Percentiles rank a stretch among this genome's conserved stretches.
phyloP scores from a whole-genome alignment of 495 filamentous ascomycete genomes.

The Penicillium bovifimosum region DNA sequence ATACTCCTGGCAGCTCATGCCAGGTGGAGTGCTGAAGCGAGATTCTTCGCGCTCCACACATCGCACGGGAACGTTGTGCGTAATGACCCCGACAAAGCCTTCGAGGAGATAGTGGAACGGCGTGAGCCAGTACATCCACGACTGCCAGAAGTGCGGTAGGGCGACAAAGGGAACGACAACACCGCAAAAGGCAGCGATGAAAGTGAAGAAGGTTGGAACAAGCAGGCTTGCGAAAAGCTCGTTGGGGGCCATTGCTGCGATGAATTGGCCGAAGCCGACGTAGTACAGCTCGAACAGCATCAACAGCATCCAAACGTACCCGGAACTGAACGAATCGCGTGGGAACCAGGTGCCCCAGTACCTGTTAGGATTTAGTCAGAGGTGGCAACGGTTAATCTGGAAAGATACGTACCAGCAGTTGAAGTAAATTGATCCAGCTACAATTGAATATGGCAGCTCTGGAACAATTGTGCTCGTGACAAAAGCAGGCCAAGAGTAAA shows the following conservation, averaged over 20 bases:
- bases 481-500: constrained; percentile 50
- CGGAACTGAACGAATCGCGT: constrained; percentile 48
- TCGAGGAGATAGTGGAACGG: constrained; percentile 62
- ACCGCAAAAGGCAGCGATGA: constrained; percentile 59
- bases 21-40: constrained; percentile 48
- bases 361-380: constrained; percentile 15
- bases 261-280: constrained; percentile 67
- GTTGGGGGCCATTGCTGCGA: constrained; percentile 68
- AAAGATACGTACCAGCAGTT: constrained; percentile 49
- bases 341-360: constrained; percentile 51
- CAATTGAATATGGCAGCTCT: constrained; percentile 48
- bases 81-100: constrained; percentile 48
- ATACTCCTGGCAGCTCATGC: constrained; percentile 49
- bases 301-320: constrained; percentile 53
- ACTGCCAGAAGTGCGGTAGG: constrained; percentile 55
- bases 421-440: constrained; percentile 49
- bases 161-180: constrained; percentile 53
- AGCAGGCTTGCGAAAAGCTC: constrained; percentile 65
- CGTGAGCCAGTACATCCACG: constrained; percentile 66
- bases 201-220: constrained; percentile 60
- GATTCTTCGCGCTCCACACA: constrained; percentile 55
- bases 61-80: constrained; percentile 49
- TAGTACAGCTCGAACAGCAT: constrained; percentile 71
- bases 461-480: constrained; percentile 44
- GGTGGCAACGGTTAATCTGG: not conserved